Percentiles rank a stretch among this genome's conserved stretches.
Evolutionary conservation across 139 green algal species (phyloP).

Genomic region (Haematococcus lacustris): DNA sequence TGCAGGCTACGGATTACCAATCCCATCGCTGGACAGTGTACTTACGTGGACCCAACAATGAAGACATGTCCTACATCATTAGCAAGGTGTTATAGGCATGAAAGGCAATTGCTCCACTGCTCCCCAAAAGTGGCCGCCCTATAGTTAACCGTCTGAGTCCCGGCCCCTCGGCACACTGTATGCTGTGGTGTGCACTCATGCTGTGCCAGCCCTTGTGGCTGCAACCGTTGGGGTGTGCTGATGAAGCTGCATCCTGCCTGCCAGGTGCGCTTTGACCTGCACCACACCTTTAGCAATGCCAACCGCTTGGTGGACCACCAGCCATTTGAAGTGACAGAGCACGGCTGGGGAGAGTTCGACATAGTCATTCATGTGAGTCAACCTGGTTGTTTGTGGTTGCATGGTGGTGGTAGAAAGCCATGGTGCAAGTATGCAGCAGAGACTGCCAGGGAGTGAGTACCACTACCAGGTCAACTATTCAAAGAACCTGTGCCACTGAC

Average conservation of each 20-base stretch:
- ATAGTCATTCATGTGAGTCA: conserved; percentile 63
- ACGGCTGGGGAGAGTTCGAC: conserved; percentile 97
- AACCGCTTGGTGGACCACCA: conserved; percentile 41
- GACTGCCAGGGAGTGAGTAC: too few species aligned
- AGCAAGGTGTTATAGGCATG: conserved; percentile 23
- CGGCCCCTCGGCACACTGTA: too few species aligned
- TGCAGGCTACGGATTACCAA: conserved; percentile 57
- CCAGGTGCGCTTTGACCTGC: conserved; percentile 88
- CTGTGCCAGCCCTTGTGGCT: too few species aligned
- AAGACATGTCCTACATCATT: conserved; percentile 78
- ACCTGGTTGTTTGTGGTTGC: too few species aligned
- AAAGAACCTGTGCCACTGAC: too few species aligned
- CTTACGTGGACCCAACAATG: conserved; percentile 55
- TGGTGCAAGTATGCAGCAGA: too few species aligned
- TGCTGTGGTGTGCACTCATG: too few species aligned
- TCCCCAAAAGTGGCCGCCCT: neutral
- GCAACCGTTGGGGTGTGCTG: neutral
- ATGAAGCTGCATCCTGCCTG: neutral
- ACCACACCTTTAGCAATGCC: conserved; percentile 79
- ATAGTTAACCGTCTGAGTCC: neutral
- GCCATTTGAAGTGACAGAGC: conserved; percentile 75
- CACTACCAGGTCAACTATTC: too few species aligned
- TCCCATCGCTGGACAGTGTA: conserved; percentile 94
- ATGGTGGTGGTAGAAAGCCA: too few species aligned
- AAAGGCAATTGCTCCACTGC: neutral